Conservation (phyloP, 2,329 filamentous ascomycete species). For the Ceratocystis papillata region DNA sequence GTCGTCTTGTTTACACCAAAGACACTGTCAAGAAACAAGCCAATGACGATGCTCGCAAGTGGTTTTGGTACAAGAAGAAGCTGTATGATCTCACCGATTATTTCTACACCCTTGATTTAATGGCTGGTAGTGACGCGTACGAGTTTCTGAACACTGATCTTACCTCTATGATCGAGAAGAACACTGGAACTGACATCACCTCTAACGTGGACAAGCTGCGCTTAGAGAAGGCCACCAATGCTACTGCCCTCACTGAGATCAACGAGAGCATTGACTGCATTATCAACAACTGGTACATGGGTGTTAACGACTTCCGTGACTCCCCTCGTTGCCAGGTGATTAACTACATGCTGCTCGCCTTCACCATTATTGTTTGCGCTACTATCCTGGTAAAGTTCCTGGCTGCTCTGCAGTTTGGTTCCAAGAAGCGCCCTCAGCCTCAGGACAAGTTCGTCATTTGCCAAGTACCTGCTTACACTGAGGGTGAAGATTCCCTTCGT, state of each 20-base stretch:
- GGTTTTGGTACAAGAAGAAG: constrained; percentile 65
- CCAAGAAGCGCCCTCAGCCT: constrained; percentile 74
- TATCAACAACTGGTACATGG: constrained; percentile 71
- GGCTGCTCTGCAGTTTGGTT: constrained; percentile 83
- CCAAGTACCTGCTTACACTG: constrained; percentile 93
- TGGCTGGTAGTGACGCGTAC: constrained; percentile 47
- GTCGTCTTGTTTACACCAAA: constrained; percentile 64
- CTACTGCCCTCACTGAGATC: constrained; percentile 45
- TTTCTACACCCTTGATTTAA: constrained; percentile 59
- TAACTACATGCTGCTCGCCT: constrained; percentile 79
- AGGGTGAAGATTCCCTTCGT: constrained; percentile 87
- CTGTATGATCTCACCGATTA: constrained; percentile 92
- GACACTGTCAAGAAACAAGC: constrained; percentile 54
- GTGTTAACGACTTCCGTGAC: constrained; percentile 74
- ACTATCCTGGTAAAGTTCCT: constrained; percentile 85
- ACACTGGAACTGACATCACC: constrained; percentile 71
- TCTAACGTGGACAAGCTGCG: constrained; percentile 48
- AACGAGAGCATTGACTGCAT: constrained; percentile 67
- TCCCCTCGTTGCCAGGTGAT: constrained; percentile 69
- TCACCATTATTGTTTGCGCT: constrained; percentile 69
- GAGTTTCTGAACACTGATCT: constrained; percentile 62
- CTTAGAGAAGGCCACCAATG: constrained; percentile 35
- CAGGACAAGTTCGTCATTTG: constrained; percentile 99
- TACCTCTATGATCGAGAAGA: constrained; percentile 56
- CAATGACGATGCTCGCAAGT: constrained; percentile 54